Base-by-base conservation (phyloP, 352 stramenopile species). In the Phytopythium kandeliae region DNA sequence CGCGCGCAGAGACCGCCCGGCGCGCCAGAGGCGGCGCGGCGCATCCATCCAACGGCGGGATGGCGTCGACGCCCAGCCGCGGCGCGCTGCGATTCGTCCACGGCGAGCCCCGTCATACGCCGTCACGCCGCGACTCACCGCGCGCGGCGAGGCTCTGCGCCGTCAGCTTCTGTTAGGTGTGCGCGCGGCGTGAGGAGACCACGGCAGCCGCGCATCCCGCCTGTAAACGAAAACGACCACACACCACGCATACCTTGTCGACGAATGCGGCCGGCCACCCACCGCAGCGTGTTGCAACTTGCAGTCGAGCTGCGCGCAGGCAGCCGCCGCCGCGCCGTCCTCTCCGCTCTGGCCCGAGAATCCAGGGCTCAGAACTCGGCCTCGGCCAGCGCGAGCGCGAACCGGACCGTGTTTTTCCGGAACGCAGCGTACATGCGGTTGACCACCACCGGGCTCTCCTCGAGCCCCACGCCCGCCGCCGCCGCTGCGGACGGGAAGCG, bases 391-490 rank as follows among this genome's bases (percentile, higher is more conserved):
- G 74, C 69, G 25, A 89, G 51, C 12, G 83, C 79, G 45, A 91
- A 93, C 5, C 83, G 74, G 24, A 93, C 79, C 17, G 77, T 91
- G 35, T 83, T 72, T 53, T 80, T 85, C 48, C 75, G 73, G 51
- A 91, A 93, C 24, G 65, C 65, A 12, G 79, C 83, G 55, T 90
- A 93, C 73, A 93, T 87, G 35, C 83, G 79, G 55, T 76, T 88
- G 17, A 91, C 74, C 16, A 88, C 76, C 28, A 89, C 55, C 0
- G 77, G 83, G 34, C 71, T 89, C 28, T 81, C 69, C 16, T 87
- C 77, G 22, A 69, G 43, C 45, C 57, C 54, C 40, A 62, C 31
- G 17, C 65, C 58, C n/a, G 60, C 47, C 3, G n/a, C n/a, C 31
- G 17, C 15, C 26, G 13, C 51, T n/a, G n/a, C n/a, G 7, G 28